Conservation (phyloP, 1,284 basidiomycete species). For the Crepidotus sp. region DNA sequence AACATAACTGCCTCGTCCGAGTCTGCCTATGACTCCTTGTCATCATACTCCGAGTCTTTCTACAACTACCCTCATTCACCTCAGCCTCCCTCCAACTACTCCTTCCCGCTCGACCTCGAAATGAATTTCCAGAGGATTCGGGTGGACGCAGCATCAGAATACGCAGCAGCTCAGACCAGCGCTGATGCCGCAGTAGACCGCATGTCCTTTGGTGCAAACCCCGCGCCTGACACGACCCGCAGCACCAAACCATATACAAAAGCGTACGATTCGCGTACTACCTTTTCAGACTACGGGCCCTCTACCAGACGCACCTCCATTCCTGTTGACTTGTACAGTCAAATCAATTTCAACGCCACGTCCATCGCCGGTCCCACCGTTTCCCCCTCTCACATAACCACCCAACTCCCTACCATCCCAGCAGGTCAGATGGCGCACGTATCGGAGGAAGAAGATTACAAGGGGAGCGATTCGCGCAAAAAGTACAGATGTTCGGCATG, state of each 20-base stretch:
- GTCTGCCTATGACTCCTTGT: slow-evolving; percentile 61
- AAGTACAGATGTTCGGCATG: slow-evolving; percentile 69
- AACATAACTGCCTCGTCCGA: slow-evolving; percentile 72
- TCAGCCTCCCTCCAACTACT: slow-evolving; percentile 43
- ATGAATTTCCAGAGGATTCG: slow-evolving; percentile 62
- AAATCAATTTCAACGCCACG: slow-evolving; percentile 29
- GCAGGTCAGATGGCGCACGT: slow-evolving; percentile 35
- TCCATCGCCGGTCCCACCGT: slow-evolving; percentile 35
- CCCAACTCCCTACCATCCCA: slow-evolving; percentile 38
- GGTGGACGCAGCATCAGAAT: slow-evolving; percentile 47
- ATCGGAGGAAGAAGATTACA: slow-evolving; percentile 36
- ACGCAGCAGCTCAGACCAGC: slow-evolving; percentile 35
- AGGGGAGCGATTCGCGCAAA: slow-evolving; percentile 53
- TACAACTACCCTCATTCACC: slow-evolving; percentile 52
- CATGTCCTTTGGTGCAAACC: slow-evolving; percentile 44
- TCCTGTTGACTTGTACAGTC: slow-evolving; percentile 47
- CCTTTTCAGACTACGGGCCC: slow-evolving; percentile 54
- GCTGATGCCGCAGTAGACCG: slow-evolving; percentile 35
- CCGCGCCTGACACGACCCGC: slow-evolving; percentile 53
- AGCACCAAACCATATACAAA: slow-evolving; percentile 35
- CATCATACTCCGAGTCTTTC: slow-evolving; percentile 57
- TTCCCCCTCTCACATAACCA: slow-evolving; percentile 47
- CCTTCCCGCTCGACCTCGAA: slow-evolving; percentile 52
- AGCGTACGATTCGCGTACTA: slow-evolving; percentile 37
- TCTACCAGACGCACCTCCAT: slow-evolving; percentile 39